Base-by-base conservation (phyloP, 1,284 basidiomycete genomes). In the Ceratorhiza oryzae-sativae region DNA sequence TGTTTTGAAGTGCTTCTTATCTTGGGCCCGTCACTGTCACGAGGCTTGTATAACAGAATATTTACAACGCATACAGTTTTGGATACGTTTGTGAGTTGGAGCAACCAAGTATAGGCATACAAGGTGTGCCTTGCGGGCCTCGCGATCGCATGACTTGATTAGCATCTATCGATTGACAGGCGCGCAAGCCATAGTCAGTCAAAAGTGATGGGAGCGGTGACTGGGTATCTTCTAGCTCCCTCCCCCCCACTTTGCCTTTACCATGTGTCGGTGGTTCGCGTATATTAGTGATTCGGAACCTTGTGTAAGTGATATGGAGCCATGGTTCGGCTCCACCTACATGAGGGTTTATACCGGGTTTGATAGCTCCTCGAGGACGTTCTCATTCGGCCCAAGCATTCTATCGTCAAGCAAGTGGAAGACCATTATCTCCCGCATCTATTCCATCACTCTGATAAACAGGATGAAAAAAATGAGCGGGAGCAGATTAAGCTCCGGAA, bases 211-310 rank as follows among this genome's bases (percentile, higher is more conserved):
- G 3, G 48, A 49, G n/a, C 48, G 42, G n/a, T n/a, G n/a, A 39
- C 48, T 23, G 48, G 20, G 3, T 49, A 20, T 49, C 48, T 15
- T 49, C 48, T 49, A 15, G 10, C 23, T 20, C 48, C 48, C 20
- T 30, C 45, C 27, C 46, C 12, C 27, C 25, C 27, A 63, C 9
- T 10, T 32, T 18, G 2, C 49, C 48, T 36, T 27, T 32, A 71
- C 34, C 20, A 76, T 77, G 76, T 81, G 80, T 73, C 77, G 80
- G 56, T 82, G 81, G 81, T 81, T 81, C 71, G 78, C 80, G 9
- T 82, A 82, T 75, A 76, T 82, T 34, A 80, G 79, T 6, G 75
- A 79, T 55, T 75, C 77, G 1, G 81, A 81, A 75, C 78, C 78
- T 18, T 72, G 48, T 27, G 58, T 73, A n/a, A 67, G 63, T 62